phyloP scores from a whole-genome alignment of 2,329 filamentous ascomycete species.

The Dothideomycetes sp. region DNA sequence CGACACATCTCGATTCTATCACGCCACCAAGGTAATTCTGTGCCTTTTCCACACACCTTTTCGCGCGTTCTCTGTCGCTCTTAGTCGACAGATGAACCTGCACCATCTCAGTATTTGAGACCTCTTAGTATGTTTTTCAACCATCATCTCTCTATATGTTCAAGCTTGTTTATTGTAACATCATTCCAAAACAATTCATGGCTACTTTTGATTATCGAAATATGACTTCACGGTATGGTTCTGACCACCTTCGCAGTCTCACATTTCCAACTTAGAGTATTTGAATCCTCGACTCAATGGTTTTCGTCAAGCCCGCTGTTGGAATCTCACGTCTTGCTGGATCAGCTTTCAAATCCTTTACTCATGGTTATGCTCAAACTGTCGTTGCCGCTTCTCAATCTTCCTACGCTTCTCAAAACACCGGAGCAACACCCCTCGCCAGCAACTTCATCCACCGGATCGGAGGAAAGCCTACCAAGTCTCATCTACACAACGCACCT shows the following conservation, averaged over 20 bases:
- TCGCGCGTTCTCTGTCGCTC: slow-evolving; percentile 87
- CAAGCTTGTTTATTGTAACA: too few species aligned
- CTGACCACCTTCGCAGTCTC: slow-evolving; percentile 9
- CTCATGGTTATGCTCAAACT: slow-evolving; percentile 95
- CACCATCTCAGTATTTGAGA: slow-evolving; percentile 26
- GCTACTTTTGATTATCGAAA: not conserved
- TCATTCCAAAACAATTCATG: too few species aligned
- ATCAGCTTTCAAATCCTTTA: slow-evolving; percentile 65
- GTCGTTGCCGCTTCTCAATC: slow-evolving; percentile 92
- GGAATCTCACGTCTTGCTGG: slow-evolving; percentile 85
- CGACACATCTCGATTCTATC: too few species aligned
- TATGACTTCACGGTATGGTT: not conserved
- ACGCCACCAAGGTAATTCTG: slow-evolving; percentile 10
- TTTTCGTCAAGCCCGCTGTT: slow-evolving; percentile 57
- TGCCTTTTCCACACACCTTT: slow-evolving; percentile 10
- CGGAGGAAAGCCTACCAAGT: slow-evolving; percentile 24
- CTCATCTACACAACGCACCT: slow-evolving; percentile 19
- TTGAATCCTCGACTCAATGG: slow-evolving; percentile 73
- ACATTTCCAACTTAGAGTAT: slow-evolving; percentile 49
- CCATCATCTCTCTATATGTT: not conserved
- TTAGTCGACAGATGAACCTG: slow-evolving; percentile 98
- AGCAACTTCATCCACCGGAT: slow-evolving; percentile 41
- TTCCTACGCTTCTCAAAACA: slow-evolving; percentile 60
- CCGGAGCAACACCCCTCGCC: slow-evolving; percentile 45
- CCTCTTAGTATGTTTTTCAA: slow-evolving; percentile 5